These are phyloP conservation scores for Ampelomyces quisqualis DNA, from an alignment of 2,329 filamentous ascomycete genomes.

Conservation along the genomic window DNA sequence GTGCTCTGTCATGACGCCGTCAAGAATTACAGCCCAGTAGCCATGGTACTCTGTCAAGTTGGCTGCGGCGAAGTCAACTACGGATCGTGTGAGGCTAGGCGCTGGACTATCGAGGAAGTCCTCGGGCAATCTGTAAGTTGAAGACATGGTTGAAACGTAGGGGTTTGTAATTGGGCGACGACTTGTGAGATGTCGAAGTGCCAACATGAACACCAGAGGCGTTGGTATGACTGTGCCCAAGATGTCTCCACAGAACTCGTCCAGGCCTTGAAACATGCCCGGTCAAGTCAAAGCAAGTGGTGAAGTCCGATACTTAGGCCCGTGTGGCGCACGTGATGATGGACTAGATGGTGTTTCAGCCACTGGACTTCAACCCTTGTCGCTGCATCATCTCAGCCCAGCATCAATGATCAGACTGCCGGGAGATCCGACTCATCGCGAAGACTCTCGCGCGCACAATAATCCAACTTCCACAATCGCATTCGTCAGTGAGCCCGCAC, in stretches of 20 bases:
- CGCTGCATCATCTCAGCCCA: not conserved
- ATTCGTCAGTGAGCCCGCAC: constrained; percentile 5
- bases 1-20: constrained; percentile 60
- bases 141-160: constrained; percentile 16
- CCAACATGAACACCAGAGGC: too few species aligned
- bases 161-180: not conserved
- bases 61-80: constrained; percentile 55
- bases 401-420: not conserved
- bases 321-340: not conserved
- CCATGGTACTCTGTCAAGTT: constrained; percentile 56
- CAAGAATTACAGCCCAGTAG: constrained; percentile 62
- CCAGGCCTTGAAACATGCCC: not conserved
- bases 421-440: not conserved
- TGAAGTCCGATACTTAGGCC: too few species aligned
- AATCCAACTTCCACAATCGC: not conserved
- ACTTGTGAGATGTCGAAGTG: too few species aligned
- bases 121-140: constrained; percentile 46
- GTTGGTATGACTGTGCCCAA: too few species aligned
- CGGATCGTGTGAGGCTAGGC: constrained; percentile 49
- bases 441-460: not conserved
- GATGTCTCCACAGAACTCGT: constrained; percentile 18
- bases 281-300: too few species aligned
- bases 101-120: constrained; percentile 53
- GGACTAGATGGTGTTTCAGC: constrained; percentile 15
- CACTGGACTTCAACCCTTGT: not conserved